Evolutionary conservation across 2,329 filamentous ascomycete species (phyloP).

Genomic region (Aaosphaeria arxii): DNA sequence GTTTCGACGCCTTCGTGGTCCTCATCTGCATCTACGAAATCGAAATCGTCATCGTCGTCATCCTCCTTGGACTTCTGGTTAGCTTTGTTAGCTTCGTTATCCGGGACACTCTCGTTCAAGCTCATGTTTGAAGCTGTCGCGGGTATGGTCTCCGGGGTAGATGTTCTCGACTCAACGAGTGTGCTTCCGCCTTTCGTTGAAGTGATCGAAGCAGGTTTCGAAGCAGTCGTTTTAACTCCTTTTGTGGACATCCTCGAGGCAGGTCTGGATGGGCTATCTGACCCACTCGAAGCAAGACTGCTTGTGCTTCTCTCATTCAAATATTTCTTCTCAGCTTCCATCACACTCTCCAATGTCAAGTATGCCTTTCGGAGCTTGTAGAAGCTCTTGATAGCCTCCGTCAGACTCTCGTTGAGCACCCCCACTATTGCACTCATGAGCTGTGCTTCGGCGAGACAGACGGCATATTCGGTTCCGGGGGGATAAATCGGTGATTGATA

Average conservation of each 20-base stretch:
- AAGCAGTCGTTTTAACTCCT: conserved; percentile 7
- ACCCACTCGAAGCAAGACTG: conserved; percentile 22
- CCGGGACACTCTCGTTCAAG: conserved; percentile 6
- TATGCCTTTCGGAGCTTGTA: conserved; percentile 91
- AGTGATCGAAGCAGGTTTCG: conserved; percentile 5
- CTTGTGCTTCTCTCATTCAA: conserved; percentile 38
- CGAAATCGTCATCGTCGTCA: conserved; percentile 37
- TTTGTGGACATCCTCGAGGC: conserved; percentile 16
- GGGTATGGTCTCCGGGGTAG: conserved; percentile 5
- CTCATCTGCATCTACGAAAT: conserved; percentile 59
- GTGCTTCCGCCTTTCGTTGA: too few species aligned
- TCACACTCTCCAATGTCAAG: conserved; percentile 73
- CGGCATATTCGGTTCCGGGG: conserved; percentile 79
- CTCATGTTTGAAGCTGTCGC: conserved; percentile 15
- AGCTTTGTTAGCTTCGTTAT: background rate
- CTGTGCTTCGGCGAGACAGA: conserved; percentile 81
- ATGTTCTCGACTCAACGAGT: too few species aligned
- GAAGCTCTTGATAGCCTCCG: conserved; percentile 86
- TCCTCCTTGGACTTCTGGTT: conserved; percentile 8
- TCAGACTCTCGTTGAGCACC: conserved; percentile 87
- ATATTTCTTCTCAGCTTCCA: conserved; percentile 68
- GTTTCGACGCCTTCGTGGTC: conserved; percentile 45
- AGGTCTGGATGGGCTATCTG: conserved; percentile 17
- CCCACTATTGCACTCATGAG: conserved; percentile 86
- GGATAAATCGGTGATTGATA: conserved; percentile 68